These are phyloP conservation scores for Phaffomyces opuntiae DNA, from an alignment of 805 yeast species.

Conservation along the genomic window DNA sequence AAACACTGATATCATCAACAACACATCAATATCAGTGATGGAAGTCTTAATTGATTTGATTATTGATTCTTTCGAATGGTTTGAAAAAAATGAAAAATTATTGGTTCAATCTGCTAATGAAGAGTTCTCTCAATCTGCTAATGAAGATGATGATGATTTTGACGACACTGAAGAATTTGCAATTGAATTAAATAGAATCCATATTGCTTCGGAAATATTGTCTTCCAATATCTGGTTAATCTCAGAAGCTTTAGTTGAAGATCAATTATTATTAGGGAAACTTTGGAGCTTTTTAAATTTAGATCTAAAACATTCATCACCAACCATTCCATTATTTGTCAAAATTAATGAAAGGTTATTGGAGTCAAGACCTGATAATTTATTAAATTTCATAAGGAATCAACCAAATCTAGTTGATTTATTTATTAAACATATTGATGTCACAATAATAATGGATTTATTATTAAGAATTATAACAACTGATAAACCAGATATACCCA, in stretches of 20 bases:
- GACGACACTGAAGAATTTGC: slow-evolving; percentile 16
- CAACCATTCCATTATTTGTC: slow-evolving; percentile 75
- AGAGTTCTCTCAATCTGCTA: not conserved
- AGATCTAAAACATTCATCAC: slow-evolving; percentile 48
- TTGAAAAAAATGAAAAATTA: slow-evolving; percentile 18
- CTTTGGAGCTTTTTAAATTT: slow-evolving; percentile 76
- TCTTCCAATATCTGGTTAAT: slow-evolving; percentile 89
- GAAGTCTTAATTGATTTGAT: slow-evolving; percentile 38
- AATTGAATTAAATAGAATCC: slow-evolving; percentile 31
- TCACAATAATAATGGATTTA: slow-evolving; percentile 89
- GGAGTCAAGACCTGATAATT: slow-evolving; percentile 69
- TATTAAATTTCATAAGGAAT: slow-evolving; percentile 44
- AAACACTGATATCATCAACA: not conserved
- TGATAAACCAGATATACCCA: slow-evolving; percentile 81
- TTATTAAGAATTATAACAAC: slow-evolving; percentile 83
- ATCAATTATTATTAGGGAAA: slow-evolving; percentile 50
- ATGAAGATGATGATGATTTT: slow-evolving; percentile 4
- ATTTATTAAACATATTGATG: slow-evolving; percentile 74
- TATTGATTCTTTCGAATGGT: slow-evolving; percentile 35
- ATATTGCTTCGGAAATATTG: slow-evolving; percentile 76
- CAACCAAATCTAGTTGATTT: slow-evolving; percentile 52
- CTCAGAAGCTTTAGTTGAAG: slow-evolving; percentile 81
- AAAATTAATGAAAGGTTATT: slow-evolving; percentile 83
- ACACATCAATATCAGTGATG: slow-evolving; percentile 31
- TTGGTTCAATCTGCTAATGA: slow-evolving; percentile 6